These are phyloP conservation scores for Termitomyces heimii DNA, from an alignment of 768 basidiomycete species.

Conservation along the genomic window DNA sequence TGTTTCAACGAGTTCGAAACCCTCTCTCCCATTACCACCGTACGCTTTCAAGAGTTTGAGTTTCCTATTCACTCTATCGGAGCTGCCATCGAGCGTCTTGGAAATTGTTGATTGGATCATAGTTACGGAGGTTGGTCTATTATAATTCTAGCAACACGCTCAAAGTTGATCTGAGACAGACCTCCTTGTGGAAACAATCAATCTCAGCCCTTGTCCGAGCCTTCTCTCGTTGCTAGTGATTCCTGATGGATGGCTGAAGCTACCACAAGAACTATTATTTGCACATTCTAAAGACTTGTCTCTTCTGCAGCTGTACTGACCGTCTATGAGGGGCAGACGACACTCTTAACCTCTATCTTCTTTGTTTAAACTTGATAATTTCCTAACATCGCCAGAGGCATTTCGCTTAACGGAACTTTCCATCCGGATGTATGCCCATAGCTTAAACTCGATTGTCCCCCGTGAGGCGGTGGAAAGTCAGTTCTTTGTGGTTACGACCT, in stretches of 20 bases:
- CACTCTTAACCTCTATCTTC: conserved; percentile 11
- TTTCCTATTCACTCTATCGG: conserved; percentile 3
- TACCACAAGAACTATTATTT: conserved; percentile 5
- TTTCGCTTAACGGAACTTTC: conserved; percentile 6
- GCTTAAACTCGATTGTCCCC: conserved; percentile 5
- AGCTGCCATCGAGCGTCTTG: conserved; percentile 2
- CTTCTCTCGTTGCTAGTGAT: conserved; percentile 14
- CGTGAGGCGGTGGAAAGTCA: conserved; percentile 3
- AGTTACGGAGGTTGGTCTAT: conserved; percentile 4
- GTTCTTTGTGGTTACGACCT: conserved; percentile 2
- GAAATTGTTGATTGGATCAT: conserved; percentile 10
- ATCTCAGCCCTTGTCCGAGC: conserved; percentile 7
- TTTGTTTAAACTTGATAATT: conserved; percentile 10
- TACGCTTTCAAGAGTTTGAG: conserved; percentile 8
- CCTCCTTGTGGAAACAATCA: conserved; percentile 1
- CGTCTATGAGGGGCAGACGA: conserved; percentile 9
- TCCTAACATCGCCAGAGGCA: conserved; percentile 1
- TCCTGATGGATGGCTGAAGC: conserved; percentile 11
- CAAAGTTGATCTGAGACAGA: not conserved
- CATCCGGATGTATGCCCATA: conserved; percentile 10
- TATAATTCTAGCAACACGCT: not conserved
- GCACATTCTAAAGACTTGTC: conserved; percentile 1
- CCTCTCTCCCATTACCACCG: conserved; percentile 4
- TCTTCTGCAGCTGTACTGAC: conserved; percentile 6
- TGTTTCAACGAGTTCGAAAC: conserved; percentile 7